Base-by-base conservation (phyloP, 495 filamentous ascomycete genomes). In the Haplographium delicatum region DNA sequence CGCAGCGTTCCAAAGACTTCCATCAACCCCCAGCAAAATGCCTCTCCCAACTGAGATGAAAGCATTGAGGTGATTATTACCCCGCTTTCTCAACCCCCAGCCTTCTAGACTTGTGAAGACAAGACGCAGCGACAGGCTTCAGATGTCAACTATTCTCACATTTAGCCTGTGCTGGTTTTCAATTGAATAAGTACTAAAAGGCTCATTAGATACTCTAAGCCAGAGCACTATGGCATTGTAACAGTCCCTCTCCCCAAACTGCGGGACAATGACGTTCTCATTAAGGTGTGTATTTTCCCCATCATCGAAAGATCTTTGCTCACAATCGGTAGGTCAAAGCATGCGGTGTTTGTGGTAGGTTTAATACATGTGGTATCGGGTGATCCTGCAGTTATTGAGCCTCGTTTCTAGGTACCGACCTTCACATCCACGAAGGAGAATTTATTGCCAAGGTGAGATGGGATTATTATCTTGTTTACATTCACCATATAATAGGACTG, bases 131-230 rank as follows among this genome's bases (percentile, higher is more conserved):
- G 61, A 13, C 20, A 28, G 15, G n/a, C 23, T n/a, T 27, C 20
- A 4, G 6, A 42, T 26, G 7, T 44, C 61, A n/a, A n/a, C n/a
- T n/a, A n/a, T n/a, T n/a, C n/a, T n/a, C n/a, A n/a, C n/a, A n/a
- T n/a, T n/a, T n/a, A n/a, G n/a, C n/a, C n/a, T n/a, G n/a, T n/a
- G n/a, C n/a, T n/a, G n/a, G n/a, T n/a, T n/a, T n/a, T n/a, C n/a
- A n/a, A n/a, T n/a, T n/a, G n/a, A n/a, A n/a, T n/a, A n/a, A n/a
- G n/a, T n/a, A n/a, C n/a, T n/a, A n/a, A n/a, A n/a, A n/a, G n/a
- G n/a, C n/a, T n/a, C n/a, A n/a, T n/a, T n/a, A 84, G 80, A 59
- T 83, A 85, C 63, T 72, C 79, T 51, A 76, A 83, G 71, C 80
- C 81, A 1, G 63, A 77, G 65, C 68, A 72, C 20, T 81, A 78